phyloP scores from a whole-genome alignment of 108 stramenopile genomes.

The Fistulifera solaris region DNA sequence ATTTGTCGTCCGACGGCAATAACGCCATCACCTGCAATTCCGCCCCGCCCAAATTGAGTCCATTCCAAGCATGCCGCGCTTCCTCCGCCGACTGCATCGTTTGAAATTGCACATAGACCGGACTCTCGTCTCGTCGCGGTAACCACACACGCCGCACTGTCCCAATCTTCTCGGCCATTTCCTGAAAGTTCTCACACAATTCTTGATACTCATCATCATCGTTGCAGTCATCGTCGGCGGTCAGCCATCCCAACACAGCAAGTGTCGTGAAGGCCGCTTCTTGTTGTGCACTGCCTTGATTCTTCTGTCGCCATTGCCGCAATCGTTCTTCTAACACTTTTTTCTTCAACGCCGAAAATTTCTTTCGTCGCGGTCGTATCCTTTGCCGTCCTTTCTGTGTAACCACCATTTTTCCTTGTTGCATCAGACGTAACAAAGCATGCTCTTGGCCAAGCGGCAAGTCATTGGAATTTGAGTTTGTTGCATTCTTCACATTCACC shows the following conservation, averaged over 20 bases:
- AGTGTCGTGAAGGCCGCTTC: not conserved
- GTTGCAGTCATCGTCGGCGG: not conserved
- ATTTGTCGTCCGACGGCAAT: too few species aligned
- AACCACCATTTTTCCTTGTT: constrained; percentile 5
- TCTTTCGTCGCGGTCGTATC: constrained; percentile 57
- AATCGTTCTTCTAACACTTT: constrained; percentile 73
- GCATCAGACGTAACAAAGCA: constrained; percentile 7
- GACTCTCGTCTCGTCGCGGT: constrained; percentile 15
- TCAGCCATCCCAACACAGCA: constrained; percentile 1
- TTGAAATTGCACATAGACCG: constrained; percentile 44
- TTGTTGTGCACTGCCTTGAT: constrained; percentile 11
- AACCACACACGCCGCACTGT: constrained; percentile 12
- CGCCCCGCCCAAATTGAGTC: constrained; percentile 47
- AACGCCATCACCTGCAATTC: constrained; percentile 10
- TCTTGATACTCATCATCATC: constrained; percentile 82
- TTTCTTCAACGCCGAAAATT: constrained; percentile 70
- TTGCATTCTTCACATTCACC: not conserved
- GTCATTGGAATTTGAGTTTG: not conserved
- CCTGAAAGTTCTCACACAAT: constrained; percentile 44
- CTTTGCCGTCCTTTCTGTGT: constrained; percentile 47
- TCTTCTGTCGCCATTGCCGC: constrained; percentile 43
- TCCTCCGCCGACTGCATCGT: constrained; percentile 32
- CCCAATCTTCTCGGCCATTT: constrained; percentile 62
- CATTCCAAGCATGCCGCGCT: constrained; percentile 55
- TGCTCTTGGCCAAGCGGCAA: not conserved